These are phyloP conservation scores for Xylaria flabelliformis DNA, from an alignment of 495 filamentous ascomycete species.

Conservation along the genomic window DNA sequence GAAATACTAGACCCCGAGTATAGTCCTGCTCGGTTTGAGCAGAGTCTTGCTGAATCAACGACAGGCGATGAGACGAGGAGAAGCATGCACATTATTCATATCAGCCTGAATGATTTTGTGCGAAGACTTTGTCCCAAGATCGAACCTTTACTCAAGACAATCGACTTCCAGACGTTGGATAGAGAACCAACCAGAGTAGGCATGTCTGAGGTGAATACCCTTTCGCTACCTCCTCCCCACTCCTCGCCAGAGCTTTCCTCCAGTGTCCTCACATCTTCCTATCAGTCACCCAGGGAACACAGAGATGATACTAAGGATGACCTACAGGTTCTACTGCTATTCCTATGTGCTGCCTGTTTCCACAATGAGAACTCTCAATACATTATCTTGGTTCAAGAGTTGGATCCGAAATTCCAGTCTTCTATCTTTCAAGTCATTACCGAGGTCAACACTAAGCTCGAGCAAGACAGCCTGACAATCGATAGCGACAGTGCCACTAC, in stretches of 20 bases:
- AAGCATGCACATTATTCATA: constrained; percentile 41
- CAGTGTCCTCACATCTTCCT: not conserved
- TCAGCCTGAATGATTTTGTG: constrained; percentile 36
- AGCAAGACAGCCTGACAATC: constrained; percentile 17
- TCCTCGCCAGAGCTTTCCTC: not conserved
- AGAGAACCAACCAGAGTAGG: constrained; percentile 37
- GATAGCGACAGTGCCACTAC: constrained; percentile 25
- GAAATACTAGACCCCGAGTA: constrained; percentile 64
- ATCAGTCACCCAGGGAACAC: not conserved
- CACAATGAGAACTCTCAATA: constrained; percentile 33
- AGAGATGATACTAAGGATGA: constrained; percentile 17
- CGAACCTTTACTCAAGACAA: constrained; percentile 34
- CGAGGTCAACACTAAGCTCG: constrained; percentile 29
- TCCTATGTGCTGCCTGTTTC: constrained; percentile 36
- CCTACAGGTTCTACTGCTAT: constrained; percentile 35
- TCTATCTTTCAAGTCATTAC: constrained; percentile 34
- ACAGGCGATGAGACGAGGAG: constrained; percentile 35
- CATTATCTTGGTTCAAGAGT: constrained; percentile 25
- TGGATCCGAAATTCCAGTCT: constrained; percentile 30
- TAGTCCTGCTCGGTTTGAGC: constrained; percentile 72
- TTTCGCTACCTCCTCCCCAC: not conserved
- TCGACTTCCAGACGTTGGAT: constrained; percentile 38
- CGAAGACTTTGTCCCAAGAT: constrained; percentile 33
- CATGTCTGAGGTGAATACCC: constrained; percentile 36
- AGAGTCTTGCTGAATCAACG: constrained; percentile 40